Percentiles rank a stretch among this genome's conserved stretches.
Evolutionary conservation across 2,329 filamentous ascomycete species (phyloP).

Genomic region (Mariannaea elegans): DNA sequence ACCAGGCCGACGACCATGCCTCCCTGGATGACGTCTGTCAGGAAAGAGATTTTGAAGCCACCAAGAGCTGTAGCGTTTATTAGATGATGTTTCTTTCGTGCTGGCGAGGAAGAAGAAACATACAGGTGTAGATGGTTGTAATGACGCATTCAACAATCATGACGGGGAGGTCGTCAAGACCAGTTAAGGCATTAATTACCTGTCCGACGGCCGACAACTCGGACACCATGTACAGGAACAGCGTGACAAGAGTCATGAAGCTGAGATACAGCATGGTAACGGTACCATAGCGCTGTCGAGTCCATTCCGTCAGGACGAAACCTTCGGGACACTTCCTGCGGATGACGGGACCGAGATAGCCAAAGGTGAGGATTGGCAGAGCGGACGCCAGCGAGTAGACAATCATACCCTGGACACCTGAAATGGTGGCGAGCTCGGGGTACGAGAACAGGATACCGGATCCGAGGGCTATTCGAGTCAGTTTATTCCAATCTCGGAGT

Average conservation of each 20-base stretch:
- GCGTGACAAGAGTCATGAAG: constrained; percentile 79
- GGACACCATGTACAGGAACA: constrained; percentile 88
- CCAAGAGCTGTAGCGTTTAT: constrained; percentile 68
- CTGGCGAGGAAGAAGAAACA: constrained; percentile 28
- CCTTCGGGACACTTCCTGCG: constrained; percentile 82
- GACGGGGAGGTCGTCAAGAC: constrained; percentile 76
- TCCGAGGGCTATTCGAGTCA: constrained; percentile 74
- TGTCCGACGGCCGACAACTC: constrained; percentile 85
- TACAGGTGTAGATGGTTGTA: constrained; percentile 86
- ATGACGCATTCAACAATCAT: constrained; percentile 81
- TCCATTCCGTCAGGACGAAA: constrained; percentile 88
- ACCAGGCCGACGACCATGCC: constrained; percentile 80
- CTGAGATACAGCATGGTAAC: constrained; percentile 77
- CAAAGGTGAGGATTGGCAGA: constrained; percentile 78
- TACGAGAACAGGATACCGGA: constrained; percentile 87
- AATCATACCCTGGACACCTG: constrained; percentile 80
- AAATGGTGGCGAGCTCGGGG: constrained; percentile 80
- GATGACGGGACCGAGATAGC: constrained; percentile 78
- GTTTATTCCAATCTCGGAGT: constrained; percentile 40
- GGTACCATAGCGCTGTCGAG: constrained; percentile 78
- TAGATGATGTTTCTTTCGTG: background rate
- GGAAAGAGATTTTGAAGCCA: constrained; percentile 84
- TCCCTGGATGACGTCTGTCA: constrained; percentile 85
- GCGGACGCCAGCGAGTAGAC: constrained; percentile 79
- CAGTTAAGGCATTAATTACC: constrained; percentile 78